Base-by-base conservation (phyloP, 2,329 filamentous ascomycete species). In the Cladosporium sp. region DNA sequence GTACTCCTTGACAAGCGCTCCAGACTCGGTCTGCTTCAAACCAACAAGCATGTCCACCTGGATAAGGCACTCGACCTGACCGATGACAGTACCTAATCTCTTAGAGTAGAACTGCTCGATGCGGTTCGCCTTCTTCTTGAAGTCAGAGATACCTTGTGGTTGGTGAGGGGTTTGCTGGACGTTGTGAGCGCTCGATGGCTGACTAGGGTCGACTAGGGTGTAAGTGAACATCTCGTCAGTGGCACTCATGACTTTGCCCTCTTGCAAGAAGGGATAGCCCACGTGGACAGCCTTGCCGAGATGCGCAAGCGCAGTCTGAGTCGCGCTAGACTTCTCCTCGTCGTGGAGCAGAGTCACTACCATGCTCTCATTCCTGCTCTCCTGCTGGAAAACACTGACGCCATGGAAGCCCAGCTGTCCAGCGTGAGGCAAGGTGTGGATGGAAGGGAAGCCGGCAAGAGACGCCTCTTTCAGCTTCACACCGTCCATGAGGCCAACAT, bases 311-410 rank as follows among this genome's bases (percentile, higher is more conserved):
- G 92, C 92, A 56, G 83, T 77, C 64, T 89, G 85, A 20, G 86
- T 79, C 62, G 83, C 89, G 20, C 25, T 35, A 48, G 88, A 86
- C 35, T 88, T 85, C 58, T 77, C 75, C 62, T 92, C 90, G 0
- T 89, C 84, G 36, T 90, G 87, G 32, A 86, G 80, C 50, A 99
- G 78, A 1, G 90, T 96, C 57, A 97, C 83, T 22, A 97, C 84
- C 85, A 97, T 92, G 73, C 93, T 99, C 73, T 97, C 92, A 69
- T 97, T 97, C 50, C 91, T 87, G 71, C 92, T 97, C 65, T 97
- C 94, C 65, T 93, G 86, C 70, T 96, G 91, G 77, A 99, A 99
- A 34, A 99, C 91, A 62, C 87, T 94, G 60, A 99, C 90, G 2
- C 91, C 91, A 64, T 96, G 90, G 72, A 91, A 96, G 8, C 87